These are phyloP conservation scores for Retiboletus fuscus DNA, from an alignment of 1,284 basidiomycete genomes.

Conservation along the genomic window DNA sequence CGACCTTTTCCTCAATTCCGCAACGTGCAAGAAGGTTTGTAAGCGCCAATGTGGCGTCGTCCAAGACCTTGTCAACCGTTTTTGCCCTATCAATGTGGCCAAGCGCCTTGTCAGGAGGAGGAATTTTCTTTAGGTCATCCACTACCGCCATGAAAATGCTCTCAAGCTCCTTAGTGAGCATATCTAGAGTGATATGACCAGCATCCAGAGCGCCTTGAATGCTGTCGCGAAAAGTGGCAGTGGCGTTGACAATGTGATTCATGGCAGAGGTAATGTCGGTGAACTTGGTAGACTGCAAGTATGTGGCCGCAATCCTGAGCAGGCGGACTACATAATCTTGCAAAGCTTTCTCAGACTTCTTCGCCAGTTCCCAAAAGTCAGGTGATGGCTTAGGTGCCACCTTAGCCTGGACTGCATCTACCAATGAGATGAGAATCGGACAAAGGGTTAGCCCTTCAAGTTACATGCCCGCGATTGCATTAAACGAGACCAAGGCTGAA, in stretches of 20 bases:
- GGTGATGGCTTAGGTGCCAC: neutral
- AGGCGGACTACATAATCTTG: slow-evolving; percentile 19
- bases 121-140: slow-evolving; percentile 6
- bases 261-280: slow-evolving; percentile 15
- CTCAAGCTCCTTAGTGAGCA: slow-evolving; percentile 24
- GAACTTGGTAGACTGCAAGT: slow-evolving; percentile 22
- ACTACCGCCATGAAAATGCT: slow-evolving; percentile 13
- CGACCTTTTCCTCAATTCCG: slow-evolving; percentile 12
- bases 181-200: slow-evolving; percentile 11
- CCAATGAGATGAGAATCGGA: neutral
- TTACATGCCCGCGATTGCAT: slow-evolving; percentile 4
- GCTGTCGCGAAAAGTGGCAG: slow-evolving; percentile 16
- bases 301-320: slow-evolving; percentile 9
- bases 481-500: neutral
- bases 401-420: slow-evolving; percentile 12
- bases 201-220: slow-evolving; percentile 16
- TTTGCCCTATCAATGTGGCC: slow-evolving; percentile 21
- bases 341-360: slow-evolving; percentile 9
- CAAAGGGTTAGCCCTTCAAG: neutral
- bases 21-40: neutral
- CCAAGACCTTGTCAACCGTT: slow-evolving; percentile 30
- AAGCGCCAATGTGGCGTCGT: slow-evolving; percentile 10
- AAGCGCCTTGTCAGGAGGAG: slow-evolving; percentile 17
- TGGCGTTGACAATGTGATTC: slow-evolving; percentile 15
- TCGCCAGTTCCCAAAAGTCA: slow-evolving; percentile 28